Evolutionary conservation across 495 filamentous ascomycete species (phyloP).

Genomic region (Margaritispora aquatica): DNA sequence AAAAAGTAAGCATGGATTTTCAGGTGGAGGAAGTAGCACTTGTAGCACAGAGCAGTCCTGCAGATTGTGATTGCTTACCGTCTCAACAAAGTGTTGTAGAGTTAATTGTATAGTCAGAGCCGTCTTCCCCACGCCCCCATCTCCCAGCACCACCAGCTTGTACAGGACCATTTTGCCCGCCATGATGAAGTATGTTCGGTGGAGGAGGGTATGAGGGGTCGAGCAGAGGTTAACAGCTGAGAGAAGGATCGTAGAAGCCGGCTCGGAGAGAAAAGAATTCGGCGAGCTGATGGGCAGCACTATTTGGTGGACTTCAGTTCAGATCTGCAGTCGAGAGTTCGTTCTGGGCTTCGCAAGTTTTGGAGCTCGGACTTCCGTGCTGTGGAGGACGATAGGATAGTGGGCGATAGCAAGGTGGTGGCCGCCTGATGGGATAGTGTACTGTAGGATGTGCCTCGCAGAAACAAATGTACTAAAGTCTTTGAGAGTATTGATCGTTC

Average conservation of each 20-base stretch:
- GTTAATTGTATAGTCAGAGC: conserved; percentile 94
- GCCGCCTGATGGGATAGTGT: neutral
- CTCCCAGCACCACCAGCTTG: conserved; percentile 96
- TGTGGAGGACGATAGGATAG: neutral
- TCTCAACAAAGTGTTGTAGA: conserved; percentile 55
- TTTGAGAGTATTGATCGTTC: no score
- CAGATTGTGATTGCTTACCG: conserved; percentile 25
- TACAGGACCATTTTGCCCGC: conserved; percentile 88
- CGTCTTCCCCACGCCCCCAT: conserved; percentile 93
- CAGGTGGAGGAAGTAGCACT: neutral
- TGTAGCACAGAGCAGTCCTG: neutral
- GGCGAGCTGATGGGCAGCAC: conserved; percentile 5
- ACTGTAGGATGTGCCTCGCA: neutral
- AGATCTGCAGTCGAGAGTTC: conserved; percentile 15
- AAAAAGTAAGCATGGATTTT: conserved; percentile 12
- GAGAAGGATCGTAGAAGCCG: neutral
- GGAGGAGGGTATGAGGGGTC: conserved; percentile 2
- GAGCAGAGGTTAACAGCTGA: conserved; percentile 7
- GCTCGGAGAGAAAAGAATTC: conserved; percentile 4
- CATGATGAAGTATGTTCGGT: conserved; percentile 30
- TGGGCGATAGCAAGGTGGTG: neutral
- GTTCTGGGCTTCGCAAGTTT: conserved; percentile 8
- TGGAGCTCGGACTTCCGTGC: conserved; percentile 22
- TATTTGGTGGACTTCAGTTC: conserved; percentile 6
- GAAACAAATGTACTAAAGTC: no score